These are phyloP conservation scores for Lactifluus piperatus DNA, from an alignment of 768 basidiomycete genomes.

Conservation along the genomic window DNA sequence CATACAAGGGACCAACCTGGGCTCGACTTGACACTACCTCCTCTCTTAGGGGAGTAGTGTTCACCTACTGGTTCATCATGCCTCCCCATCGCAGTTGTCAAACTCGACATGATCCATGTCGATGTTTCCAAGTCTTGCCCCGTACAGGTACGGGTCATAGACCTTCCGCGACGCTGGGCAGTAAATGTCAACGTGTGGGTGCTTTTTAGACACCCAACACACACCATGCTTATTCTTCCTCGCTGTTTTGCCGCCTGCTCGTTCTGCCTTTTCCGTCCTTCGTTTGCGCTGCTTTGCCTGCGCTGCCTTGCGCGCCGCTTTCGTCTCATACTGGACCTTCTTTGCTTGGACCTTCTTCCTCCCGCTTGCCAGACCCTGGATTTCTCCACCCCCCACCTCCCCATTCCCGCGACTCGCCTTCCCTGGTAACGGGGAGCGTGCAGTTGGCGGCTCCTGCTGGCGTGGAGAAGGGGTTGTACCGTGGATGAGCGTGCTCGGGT, in stretches of 20 bases:
- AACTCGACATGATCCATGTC: no score
- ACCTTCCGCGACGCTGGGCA: no score
- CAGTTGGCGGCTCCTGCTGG: slow-evolving; percentile 10
- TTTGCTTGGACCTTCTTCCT: slow-evolving; percentile 16
- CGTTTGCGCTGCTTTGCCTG: slow-evolving; percentile 54
- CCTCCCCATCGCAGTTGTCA: no score
- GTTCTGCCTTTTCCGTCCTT: slow-evolving; percentile 61
- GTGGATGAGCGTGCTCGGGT: slow-evolving; percentile 54
- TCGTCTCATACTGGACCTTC: slow-evolving; percentile 61
- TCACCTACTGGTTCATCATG: no score
- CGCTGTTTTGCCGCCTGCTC: slow-evolving; percentile 55
- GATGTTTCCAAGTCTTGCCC: no score
- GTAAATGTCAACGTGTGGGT: no score
- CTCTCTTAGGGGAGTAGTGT: no score
- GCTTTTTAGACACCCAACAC: no score
- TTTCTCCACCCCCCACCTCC: background rate
- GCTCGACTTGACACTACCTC: no score
- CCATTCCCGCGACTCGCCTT: slow-evolving; percentile 8
- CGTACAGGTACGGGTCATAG: no score
- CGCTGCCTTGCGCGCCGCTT: slow-evolving; percentile 52
- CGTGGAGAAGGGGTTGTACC: slow-evolving; percentile 28
- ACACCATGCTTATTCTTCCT: slow-evolving; percentile 31
- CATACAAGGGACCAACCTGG: no score
- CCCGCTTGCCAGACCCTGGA: background rate
- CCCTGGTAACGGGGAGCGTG: slow-evolving; percentile 23